Percentiles rank a stretch among this genome's conserved stretches.
phyloP scores from a whole-genome alignment of 305 asterid species.

The Plantago lanceolata region DNA sequence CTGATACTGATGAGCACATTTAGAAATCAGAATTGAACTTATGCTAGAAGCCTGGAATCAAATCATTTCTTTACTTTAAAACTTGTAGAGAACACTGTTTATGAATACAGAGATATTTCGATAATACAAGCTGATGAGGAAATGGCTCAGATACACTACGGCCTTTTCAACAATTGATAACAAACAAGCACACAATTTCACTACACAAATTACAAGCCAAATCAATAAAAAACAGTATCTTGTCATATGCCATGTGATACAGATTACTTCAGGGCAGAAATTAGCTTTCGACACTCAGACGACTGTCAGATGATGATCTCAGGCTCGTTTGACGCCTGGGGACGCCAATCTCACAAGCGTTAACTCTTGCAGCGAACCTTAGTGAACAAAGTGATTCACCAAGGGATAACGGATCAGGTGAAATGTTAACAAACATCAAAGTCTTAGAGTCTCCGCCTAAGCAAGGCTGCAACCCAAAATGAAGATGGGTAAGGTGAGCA shows the following conservation, averaged over 20 bases:
- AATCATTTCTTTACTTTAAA: too few relatives aligned
- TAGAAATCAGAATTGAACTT: too few relatives aligned
- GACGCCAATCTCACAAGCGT: constrained; percentile 90
- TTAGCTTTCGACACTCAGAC: constrained; percentile 57
- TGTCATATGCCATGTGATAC: constrained; percentile 33
- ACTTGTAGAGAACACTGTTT: too few relatives aligned
- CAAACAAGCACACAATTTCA: constrained; percentile 34
- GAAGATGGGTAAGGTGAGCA: too few relatives aligned
- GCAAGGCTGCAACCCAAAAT: constrained; percentile 61
- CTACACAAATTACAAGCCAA: constrained; percentile 54
- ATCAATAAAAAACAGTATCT: constrained; percentile 35
- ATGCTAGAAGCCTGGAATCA: too few relatives aligned
- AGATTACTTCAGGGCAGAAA: constrained; percentile 12
- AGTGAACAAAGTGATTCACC: constrained; percentile 96
- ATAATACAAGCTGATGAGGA: constrained; percentile 26
- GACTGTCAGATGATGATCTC: constrained; percentile 57
- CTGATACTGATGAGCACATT: too few relatives aligned
- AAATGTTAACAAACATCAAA: constrained; percentile 80
- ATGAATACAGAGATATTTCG: neutral
- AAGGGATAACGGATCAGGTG: constrained; percentile 73
- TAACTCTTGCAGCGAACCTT: constrained; percentile 90
- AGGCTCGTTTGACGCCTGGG: constrained; percentile 85
- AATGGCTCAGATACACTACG: constrained; percentile 23
- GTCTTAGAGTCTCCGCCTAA: constrained; percentile 97
- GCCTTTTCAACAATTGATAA: constrained; percentile 32